Evolutionary conservation across 768 basidiomycete genomes (phyloP).

Genomic region (Holtermanniella nyarrowii): DNA sequence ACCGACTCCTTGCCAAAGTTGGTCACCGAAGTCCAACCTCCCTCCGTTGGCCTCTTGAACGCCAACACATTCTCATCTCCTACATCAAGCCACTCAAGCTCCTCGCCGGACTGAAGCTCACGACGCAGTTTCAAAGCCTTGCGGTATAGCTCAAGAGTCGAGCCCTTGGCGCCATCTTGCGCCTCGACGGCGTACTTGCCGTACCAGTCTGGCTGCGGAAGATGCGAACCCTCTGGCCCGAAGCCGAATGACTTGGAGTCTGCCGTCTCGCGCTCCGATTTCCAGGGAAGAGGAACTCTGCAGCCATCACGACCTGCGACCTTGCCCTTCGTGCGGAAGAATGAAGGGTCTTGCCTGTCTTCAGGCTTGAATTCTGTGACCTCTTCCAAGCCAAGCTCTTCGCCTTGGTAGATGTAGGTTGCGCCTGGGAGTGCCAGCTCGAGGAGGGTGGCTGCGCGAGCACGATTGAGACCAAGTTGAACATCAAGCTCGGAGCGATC

Average conservation of each 20-base stretch:
- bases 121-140: conserved; percentile 14
- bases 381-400: conserved; percentile 31
- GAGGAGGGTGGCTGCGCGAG: conserved; percentile 23
- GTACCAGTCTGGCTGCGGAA: conserved; percentile 23
- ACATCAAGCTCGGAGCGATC: conserved; percentile 6
- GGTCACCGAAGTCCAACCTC: conserved; percentile 11
- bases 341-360: conserved; percentile 28
- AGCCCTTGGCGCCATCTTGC: conserved; percentile 5
- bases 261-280: no score
- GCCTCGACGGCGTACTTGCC: conserved; percentile 13
- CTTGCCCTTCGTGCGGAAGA: conserved; percentile 18
- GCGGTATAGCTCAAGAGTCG: conserved; percentile 20
- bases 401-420: conserved; percentile 32
- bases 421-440: conserved; percentile 30
- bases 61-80: conserved; percentile 9
- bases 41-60: conserved; percentile 12
- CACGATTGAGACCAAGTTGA: conserved; percentile 14
- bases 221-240: conserved; percentile 15
- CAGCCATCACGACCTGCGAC: conserved; percentile 33
- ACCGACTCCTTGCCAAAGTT: conserved; percentile 15
- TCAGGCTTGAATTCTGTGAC: conserved; percentile 19
- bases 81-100: conserved; percentile 20
- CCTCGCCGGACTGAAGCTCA: conserved; percentile 15
- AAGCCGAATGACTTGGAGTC: conserved; percentile 15
- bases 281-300: conserved; percentile 33